phyloP scores from a whole-genome alignment of 1,284 basidiomycete species.

The Ganoderma meredithae region DNA sequence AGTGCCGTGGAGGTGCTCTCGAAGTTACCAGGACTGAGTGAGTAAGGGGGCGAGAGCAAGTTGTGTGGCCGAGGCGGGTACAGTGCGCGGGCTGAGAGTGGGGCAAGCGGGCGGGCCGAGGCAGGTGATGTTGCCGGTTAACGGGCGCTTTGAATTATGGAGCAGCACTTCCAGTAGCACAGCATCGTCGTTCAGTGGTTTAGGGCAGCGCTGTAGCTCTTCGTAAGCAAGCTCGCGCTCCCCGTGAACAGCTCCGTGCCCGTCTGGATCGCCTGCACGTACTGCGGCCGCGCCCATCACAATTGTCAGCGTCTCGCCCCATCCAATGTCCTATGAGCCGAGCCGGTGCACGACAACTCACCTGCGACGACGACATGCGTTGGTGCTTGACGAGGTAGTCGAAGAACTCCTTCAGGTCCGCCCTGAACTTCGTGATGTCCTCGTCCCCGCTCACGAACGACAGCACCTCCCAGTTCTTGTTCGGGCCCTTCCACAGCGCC shows the following conservation, averaged over 20 bases:
- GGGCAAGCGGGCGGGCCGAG: too few relatives aligned
- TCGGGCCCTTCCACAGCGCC: constrained; percentile 65
- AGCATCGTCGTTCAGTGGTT: constrained; percentile 19
- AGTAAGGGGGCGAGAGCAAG: too few relatives aligned
- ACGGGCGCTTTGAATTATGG: too few relatives aligned
- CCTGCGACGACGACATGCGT: constrained; percentile 39
- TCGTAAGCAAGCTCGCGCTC: constrained; percentile 40
- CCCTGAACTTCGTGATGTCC: constrained; percentile 59
- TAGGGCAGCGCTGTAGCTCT: constrained; percentile 37
- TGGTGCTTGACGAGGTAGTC: constrained; percentile 39
- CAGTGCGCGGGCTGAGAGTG: too few relatives aligned
- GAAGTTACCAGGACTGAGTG: too few relatives aligned
- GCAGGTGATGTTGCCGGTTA: too few relatives aligned
- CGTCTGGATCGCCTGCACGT: constrained; percentile 72
- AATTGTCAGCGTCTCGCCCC: constrained; percentile 1
- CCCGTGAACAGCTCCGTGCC: constrained; percentile 77
- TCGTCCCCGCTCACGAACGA: constrained; percentile 60
- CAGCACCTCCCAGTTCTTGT: constrained; percentile 62
- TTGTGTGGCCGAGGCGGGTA: too few relatives aligned
- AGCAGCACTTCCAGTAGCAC: too few relatives aligned
- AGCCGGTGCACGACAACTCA: constrained; percentile 22
- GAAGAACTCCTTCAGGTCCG: constrained; percentile 65
- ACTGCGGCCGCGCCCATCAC: constrained; percentile 44
- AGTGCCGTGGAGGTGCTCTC: too few relatives aligned
- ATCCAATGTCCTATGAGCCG: too few relatives aligned